Conservation (phyloP, 2,329 filamentous ascomycete genomes). For the Aspergillus sp. region DNA sequence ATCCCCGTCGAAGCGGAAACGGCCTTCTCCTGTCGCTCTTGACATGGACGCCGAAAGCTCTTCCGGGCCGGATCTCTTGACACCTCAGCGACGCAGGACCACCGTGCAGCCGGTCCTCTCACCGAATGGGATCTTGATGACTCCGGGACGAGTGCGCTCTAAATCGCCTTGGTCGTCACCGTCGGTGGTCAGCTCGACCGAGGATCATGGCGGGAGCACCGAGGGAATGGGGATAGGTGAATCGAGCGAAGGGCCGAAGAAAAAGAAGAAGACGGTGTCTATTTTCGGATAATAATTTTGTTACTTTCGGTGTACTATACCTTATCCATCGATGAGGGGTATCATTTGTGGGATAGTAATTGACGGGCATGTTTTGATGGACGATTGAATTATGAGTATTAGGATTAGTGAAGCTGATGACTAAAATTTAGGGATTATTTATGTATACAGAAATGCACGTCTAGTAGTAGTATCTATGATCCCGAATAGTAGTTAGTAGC, state of each 20-base stretch:
- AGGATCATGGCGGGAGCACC: neutral
- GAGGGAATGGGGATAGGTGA: neutral
- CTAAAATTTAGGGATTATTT: neutral
- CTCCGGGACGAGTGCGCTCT: slow-evolving; percentile 3
- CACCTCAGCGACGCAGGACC: slow-evolving; percentile 17
- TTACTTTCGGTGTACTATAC: neutral
- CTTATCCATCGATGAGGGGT: neutral
- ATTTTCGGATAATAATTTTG: neutral
- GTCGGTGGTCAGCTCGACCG: neutral
- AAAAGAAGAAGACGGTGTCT: slow-evolving; percentile 9
- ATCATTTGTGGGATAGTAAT: neutral
- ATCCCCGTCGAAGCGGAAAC: slow-evolving; percentile 15
- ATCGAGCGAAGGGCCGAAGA: neutral
- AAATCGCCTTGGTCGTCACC: slow-evolving; percentile 4
- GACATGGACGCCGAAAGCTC: neutral
- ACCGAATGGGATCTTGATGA: slow-evolving; percentile 22
- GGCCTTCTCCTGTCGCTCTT: neutral
- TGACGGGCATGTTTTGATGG: neutral
- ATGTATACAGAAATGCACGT: neutral
- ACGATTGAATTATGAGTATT: neutral
- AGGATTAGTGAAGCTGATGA: neutral
- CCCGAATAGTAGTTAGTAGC: too few relatives aligned
- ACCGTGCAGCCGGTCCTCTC: slow-evolving; percentile 12
- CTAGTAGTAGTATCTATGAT: too few relatives aligned
- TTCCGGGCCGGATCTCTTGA: slow-evolving; percentile 10